Evolutionary conservation across 2,329 filamentous ascomycete species (phyloP).

Genomic region (Penicillium concentricum): DNA sequence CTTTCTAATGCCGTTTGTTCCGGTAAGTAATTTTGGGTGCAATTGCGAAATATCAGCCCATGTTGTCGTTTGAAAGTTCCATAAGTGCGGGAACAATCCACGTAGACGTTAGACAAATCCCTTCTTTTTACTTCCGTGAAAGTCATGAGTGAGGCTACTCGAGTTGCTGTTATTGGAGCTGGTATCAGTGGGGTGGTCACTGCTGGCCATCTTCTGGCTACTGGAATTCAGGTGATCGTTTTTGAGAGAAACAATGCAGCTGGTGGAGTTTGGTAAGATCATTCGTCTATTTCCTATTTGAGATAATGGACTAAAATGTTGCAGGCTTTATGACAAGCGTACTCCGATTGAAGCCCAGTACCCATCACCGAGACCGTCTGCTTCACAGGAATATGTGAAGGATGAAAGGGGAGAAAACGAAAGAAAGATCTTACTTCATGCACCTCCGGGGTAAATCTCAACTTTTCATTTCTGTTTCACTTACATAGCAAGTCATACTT

Average conservation of each 20-base stretch:
- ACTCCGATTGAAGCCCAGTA: constrained; percentile 50
- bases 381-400: constrained; percentile 29
- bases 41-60: constrained; percentile 14
- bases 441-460: constrained; percentile 50
- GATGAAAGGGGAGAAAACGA: constrained; percentile 19
- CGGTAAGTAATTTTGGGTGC: neutral
- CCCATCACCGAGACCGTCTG: constrained; percentile 39
- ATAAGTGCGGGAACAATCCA: neutral
- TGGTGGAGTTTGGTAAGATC: constrained; percentile 57
- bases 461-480: neutral
- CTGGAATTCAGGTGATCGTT: constrained; percentile 52
- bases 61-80: neutral
- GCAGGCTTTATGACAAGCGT: constrained; percentile 53
- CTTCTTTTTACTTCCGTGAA: neutral
- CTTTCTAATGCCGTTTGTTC: constrained; percentile 2
- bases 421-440: constrained; percentile 29
- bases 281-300: neutral
- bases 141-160: constrained; percentile 22
- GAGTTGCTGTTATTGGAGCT: constrained; percentile 52
- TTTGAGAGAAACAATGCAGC: constrained; percentile 54
- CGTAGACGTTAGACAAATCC: no score
- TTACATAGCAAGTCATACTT: neutral
- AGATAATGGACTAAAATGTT: neutral
- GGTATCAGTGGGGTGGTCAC: constrained; percentile 52
- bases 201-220: constrained; percentile 48